Evolutionary conservation across 2,329 filamentous ascomycete genomes (phyloP).

Genomic region (Aspergillus sp.): DNA sequence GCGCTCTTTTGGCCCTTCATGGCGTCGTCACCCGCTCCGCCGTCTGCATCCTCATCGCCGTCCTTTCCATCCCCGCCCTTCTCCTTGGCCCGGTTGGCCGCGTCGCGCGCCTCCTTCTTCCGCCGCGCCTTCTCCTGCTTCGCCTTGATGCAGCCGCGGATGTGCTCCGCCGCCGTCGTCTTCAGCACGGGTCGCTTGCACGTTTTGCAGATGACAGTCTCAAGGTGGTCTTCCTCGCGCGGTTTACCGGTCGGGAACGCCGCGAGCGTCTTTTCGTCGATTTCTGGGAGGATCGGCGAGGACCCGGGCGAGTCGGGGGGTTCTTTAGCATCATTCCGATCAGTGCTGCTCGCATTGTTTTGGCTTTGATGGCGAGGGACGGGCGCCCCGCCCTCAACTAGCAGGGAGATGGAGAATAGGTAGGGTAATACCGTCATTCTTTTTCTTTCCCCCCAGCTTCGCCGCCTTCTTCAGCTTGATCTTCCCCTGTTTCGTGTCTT

Average conservation of each 20-base stretch:
- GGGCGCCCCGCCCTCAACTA: neutral
- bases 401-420: neutral
- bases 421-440: slow-evolving; percentile 26
- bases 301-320: slow-evolving; percentile 32
- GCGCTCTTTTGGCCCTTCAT: slow-evolving; percentile 62
- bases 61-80: slow-evolving; percentile 44
- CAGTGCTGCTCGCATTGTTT: too few species aligned
- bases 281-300: slow-evolving; percentile 48
- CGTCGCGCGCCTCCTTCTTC: slow-evolving; percentile 72
- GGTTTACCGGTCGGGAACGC: slow-evolving; percentile 80
- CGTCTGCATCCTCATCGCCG: slow-evolving; percentile 32
- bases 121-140: slow-evolving; percentile 79
- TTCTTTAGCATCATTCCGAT: slow-evolving; percentile 5
- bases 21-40: slow-evolving; percentile 42
- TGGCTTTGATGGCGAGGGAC: too few species aligned
- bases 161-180: slow-evolving; percentile 72
- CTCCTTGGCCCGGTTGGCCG: slow-evolving; percentile 60
- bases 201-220: slow-evolving; percentile 84
- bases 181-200: slow-evolving; percentile 87
- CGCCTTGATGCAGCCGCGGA: slow-evolving; percentile 76
- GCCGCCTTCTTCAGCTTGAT: slow-evolving; percentile 42
- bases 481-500: slow-evolving; percentile 43
- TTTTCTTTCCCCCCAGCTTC: slow-evolving; percentile 26
- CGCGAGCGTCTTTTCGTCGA: slow-evolving; percentile 73
- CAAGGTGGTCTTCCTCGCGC: slow-evolving; percentile 75